Conservation (phyloP, 768 basidiomycete species). For the Amanita polypyramis region DNA sequence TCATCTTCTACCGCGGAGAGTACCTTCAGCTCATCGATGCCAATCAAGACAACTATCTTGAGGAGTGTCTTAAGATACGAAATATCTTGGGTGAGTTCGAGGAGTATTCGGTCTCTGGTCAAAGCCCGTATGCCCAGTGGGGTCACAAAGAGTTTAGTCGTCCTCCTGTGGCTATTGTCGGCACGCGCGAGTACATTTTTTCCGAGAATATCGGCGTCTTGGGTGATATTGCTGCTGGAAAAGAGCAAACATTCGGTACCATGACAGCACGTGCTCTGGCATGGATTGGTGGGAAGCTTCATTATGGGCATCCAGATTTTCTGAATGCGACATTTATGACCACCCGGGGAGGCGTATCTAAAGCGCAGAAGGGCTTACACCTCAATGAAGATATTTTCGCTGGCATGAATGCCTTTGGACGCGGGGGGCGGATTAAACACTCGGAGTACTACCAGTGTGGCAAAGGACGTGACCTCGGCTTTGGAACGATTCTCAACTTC, state of each 20-base stretch:
- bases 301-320: constrained; percentile 99
- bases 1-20: constrained; percentile 98
- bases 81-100: constrained; percentile 98
- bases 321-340: constrained; percentile 97
- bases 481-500: constrained; percentile 98
- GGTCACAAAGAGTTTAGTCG: constrained; percentile 88
- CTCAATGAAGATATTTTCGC: constrained; percentile 99
- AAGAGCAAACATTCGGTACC: constrained; percentile 99
- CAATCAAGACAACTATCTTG: constrained; percentile 99
- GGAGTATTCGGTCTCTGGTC: constrained; percentile 80
- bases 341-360: constrained; percentile 96
- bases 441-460: constrained; percentile 99
- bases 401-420: constrained; percentile 97
- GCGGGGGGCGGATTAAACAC: constrained; percentile 98
- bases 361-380: constrained; percentile 97
- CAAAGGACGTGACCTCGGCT: constrained; percentile 98
- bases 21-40: constrained; percentile 99
- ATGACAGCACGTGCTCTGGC: constrained; percentile 91
- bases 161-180: constrained; percentile 92
- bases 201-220: constrained; percentile 99
- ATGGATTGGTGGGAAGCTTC: constrained; percentile 97
- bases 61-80: constrained; percentile 98
- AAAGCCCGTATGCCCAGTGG: constrained; percentile 95
- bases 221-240: constrained; percentile 97
- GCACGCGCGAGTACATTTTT: constrained; percentile 99